Evolutionary conservation across 1,284 basidiomycete species (phyloP), one percentile per base, ranked within the genome.

Genomic region (Tylopilus orsonianus): DNA sequence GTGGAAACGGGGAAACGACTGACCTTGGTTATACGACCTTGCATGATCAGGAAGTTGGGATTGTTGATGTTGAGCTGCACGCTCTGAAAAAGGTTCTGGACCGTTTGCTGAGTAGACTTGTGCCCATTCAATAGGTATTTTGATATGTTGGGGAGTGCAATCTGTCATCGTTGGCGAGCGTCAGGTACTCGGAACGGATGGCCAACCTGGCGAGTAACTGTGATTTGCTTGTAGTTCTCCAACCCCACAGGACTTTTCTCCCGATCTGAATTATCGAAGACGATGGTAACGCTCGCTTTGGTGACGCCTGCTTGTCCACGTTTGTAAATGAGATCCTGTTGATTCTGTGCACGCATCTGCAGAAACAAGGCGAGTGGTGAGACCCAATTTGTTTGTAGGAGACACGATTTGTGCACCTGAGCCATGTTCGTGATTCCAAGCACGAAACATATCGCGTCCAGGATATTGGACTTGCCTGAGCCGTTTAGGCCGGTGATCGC

Each of bases 21-120:
- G 34, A 81, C 92, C 73, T 95, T 96, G 10, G 93, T 95, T 62
- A 95, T 95, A 41, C 88, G 85, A 39, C 97, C 97, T 72, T 99
- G 97, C 95, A 99, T 99, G 70, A 99, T 99, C 53, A 99, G 79
- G 73, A 99, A 99, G 67, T 99, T 99, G 39, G 97, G 97, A 69
- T 98, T 99, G 74, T 99, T 99, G 79, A 99, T 99, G 70, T 99
- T 99, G 60, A 99, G 83, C 70, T 98, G 95, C 0, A 99, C 94
- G 32, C 91, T 90, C 68, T 99, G 97, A 65, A 99, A 99, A 33
- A 99, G 78, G 41, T 87, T 92, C 62, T 97, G 96, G 2, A 99
- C 84, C 0, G 78, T 79, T 54, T 93, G 85, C 56, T 97, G 93
- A 6, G 87, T 87, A 3, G 93, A 81, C 65, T 96, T 97, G 75